Conservation (phyloP, 768 basidiomycete genomes). For the Rhodotorula graminis region DNA sequence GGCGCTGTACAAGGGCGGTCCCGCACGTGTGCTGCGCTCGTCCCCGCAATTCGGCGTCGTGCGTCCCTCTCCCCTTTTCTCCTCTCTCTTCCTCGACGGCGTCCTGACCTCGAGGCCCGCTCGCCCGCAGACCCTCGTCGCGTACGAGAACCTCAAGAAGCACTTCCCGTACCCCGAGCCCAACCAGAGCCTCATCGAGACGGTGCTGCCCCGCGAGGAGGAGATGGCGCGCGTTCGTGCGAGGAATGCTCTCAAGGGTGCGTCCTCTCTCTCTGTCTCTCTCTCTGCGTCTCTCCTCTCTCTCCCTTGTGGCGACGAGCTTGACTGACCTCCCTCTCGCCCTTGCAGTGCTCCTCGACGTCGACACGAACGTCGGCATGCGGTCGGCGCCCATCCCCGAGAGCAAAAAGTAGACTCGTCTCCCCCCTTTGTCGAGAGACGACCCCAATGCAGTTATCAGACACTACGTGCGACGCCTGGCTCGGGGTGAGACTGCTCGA, state of each 20-base stretch:
- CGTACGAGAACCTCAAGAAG: slow-evolving; percentile 65
- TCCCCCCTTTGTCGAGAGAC: background rate
- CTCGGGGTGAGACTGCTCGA: too few relatives aligned
- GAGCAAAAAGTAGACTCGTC: background rate
- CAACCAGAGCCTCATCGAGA: slow-evolving; percentile 22
- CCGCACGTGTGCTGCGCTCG: slow-evolving; percentile 77
- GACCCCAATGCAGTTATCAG: background rate
- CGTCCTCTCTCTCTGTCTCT: background rate
- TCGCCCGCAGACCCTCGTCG: slow-evolving; percentile 30
- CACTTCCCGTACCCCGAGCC: slow-evolving; percentile 43
- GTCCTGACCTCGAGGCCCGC: slow-evolving; percentile 30
- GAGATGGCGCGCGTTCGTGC: slow-evolving; percentile 86
- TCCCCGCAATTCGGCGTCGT: slow-evolving; percentile 72
- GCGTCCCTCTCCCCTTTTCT: slow-evolving; percentile 2
- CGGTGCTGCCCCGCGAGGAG: slow-evolving; percentile 43
- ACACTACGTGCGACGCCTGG: too few relatives aligned
- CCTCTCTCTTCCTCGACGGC: slow-evolving; percentile 35
- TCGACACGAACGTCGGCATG: slow-evolving; percentile 22
- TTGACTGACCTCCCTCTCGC: background rate
- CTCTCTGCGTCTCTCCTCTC: too few relatives aligned
- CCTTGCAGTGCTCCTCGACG: slow-evolving; percentile 36
- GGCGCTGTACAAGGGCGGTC: slow-evolving; percentile 87
- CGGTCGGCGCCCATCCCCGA: background rate
- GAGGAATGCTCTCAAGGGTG: slow-evolving; percentile 84
- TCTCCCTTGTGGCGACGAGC: too few relatives aligned